phyloP scores from a whole-genome alignment of 2,329 filamentous ascomycete genomes.

The Neofusicoccum ribis region DNA sequence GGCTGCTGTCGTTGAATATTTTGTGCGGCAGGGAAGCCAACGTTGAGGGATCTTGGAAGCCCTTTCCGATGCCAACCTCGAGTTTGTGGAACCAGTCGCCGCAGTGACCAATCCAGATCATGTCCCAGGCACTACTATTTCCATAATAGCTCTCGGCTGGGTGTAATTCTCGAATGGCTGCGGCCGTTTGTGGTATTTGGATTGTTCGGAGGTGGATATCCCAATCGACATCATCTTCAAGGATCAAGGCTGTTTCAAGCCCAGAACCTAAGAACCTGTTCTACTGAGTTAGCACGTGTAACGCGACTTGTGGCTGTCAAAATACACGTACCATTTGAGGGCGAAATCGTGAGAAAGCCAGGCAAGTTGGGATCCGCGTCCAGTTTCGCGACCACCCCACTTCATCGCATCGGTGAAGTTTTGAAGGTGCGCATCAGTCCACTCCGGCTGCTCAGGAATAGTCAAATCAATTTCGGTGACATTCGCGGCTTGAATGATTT shows the following conservation, averaged over 20 bases:
- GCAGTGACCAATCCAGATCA: constrained; percentile 48
- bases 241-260: constrained; percentile 43
- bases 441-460: constrained; percentile 44
- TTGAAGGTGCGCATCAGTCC: constrained; percentile 39
- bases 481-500: constrained; percentile 43
- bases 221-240: constrained; percentile 50
- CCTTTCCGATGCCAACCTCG: constrained; percentile 22
- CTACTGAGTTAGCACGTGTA: constrained; percentile 8
- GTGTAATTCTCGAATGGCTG: constrained; percentile 40
- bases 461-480: constrained; percentile 44
- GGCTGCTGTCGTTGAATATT: constrained; percentile 38
- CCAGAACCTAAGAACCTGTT: constrained; percentile 43
- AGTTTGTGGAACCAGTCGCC: constrained; percentile 42
- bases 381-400: constrained; percentile 25
- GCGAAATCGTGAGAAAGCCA: constrained; percentile 47
- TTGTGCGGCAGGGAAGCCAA: constrained; percentile 33
- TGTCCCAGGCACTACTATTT: constrained; percentile 40
- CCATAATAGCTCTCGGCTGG: constrained; percentile 40
- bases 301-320: constrained; percentile 27
- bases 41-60: constrained; percentile 28
- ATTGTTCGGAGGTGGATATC: constrained; percentile 45
- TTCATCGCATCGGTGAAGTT: background rate
- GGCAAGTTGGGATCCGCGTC: constrained; percentile 43
- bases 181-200: constrained; percentile 44
- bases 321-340: constrained; percentile 35